Conservation (phyloP, 768 basidiomycete genomes). For the Amanita pallidorosea region DNA sequence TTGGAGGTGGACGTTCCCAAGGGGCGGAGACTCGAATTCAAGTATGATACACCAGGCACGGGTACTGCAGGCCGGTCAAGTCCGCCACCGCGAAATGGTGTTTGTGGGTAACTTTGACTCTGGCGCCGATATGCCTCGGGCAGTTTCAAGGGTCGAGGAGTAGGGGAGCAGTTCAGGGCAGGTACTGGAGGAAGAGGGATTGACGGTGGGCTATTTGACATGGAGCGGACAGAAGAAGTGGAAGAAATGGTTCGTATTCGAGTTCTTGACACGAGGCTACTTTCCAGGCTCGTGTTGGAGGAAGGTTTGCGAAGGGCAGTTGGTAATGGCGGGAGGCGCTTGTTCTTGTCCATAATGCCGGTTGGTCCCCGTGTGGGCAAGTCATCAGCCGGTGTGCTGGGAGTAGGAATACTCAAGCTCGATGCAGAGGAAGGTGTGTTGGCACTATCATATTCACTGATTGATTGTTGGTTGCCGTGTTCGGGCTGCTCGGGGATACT, state of each 20-base stretch:
- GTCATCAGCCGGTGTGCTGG: conserved; percentile 22
- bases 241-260: conserved; percentile 3
- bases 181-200: conserved; percentile 10
- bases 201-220: neutral
- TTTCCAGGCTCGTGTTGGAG: conserved; percentile 4
- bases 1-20: neutral
- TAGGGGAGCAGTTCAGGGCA: neutral
- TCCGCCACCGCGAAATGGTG: conserved; percentile 13
- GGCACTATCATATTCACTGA: conserved; percentile 10
- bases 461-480: conserved; percentile 2
- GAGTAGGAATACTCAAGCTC: conserved; percentile 23
- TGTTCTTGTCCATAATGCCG: conserved; percentile 18
- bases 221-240: conserved; percentile 3
- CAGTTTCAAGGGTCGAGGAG: conserved; percentile 4
- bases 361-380: conserved; percentile 6
- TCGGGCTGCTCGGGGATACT: conserved; percentile 11
- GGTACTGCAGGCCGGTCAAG: conserved; percentile 25
- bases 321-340: conserved; percentile 24
- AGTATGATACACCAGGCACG: conserved; percentile 12
- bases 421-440: conserved; percentile 23
- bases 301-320: conserved; percentile 9
- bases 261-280: conserved; percentile 8
- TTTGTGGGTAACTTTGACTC: conserved; percentile 11
- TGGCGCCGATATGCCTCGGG: conserved; percentile 7
- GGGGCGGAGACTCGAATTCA: neutral